Evolutionary conservation across 164 flowering plant species (phyloP).

Genomic region (Magnolia officinalis): DNA sequence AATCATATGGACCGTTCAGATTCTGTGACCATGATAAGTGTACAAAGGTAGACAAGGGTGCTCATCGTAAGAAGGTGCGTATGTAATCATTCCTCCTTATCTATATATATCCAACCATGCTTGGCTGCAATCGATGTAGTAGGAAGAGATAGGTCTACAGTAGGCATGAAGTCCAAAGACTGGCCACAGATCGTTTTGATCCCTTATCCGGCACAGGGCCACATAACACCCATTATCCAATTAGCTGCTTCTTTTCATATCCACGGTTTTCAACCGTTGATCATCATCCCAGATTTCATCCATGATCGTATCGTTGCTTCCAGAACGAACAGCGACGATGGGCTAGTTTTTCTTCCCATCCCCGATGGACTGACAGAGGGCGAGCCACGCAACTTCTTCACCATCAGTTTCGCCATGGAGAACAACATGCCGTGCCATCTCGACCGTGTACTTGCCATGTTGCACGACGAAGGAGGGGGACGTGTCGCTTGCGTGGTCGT

Average conservation of each 20-base stretch:
- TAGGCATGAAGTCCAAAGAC: constrained; percentile 17
- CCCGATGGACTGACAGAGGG: constrained; percentile 42
- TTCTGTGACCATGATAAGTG: no score
- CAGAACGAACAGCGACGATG: neutral
- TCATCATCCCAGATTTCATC: constrained; percentile 54
- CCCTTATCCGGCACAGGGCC: constrained; percentile 91
- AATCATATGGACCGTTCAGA: no score
- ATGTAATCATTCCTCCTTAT: no score
- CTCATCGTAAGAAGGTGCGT: no score
- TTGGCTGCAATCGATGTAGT: no score
- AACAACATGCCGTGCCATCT: constrained; percentile 53
- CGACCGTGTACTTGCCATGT: constrained; percentile 27
- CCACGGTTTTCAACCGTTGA: constrained; percentile 41
- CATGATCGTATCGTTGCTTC: constrained; percentile 26
- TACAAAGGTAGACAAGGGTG: no score
- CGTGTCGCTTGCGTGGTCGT: constrained; percentile 48
- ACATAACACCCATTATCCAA: constrained; percentile 78
- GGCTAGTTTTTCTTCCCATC: constrained; percentile 31
- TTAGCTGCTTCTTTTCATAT: constrained; percentile 37
- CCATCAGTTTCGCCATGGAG: constrained; percentile 60
- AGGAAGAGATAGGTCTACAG: neutral
- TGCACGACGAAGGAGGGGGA: constrained; percentile 13
- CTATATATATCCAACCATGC: no score
- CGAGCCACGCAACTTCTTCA: constrained; percentile 45
- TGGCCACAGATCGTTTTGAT: constrained; percentile 45